Conservation (phyloP, 164 flowering plant genomes). For the grape (Vitis vinifera) region DNA sequence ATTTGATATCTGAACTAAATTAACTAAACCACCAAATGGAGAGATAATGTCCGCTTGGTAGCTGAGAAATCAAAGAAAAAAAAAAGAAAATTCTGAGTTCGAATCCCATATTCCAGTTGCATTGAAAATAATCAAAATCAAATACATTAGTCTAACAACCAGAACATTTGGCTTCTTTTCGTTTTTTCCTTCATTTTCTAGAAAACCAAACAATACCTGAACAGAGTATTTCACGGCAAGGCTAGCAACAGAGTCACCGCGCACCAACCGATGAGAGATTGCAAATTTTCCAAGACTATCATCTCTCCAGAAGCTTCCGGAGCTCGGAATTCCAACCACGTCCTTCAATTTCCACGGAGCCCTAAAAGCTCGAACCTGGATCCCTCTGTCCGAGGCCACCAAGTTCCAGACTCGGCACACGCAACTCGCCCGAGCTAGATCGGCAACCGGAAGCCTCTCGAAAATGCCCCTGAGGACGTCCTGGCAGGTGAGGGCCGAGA, state of each 20-base stretch:
- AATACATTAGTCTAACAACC: no score
- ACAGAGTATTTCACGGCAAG: slow-evolving; percentile 92
- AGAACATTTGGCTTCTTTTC: no score
- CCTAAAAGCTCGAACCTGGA: slow-evolving; percentile 53
- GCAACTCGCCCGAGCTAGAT: slow-evolving; percentile 87
- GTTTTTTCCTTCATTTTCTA: no score
- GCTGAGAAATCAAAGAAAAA: background rate
- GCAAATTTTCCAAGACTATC: slow-evolving; percentile 65
- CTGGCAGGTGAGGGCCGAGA: slow-evolving; percentile 52
- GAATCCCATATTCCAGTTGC: background rate
- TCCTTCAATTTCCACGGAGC: slow-evolving; percentile 75
- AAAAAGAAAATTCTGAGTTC: background rate
- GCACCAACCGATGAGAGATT: slow-evolving; percentile 62
- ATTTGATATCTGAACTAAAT: no score
- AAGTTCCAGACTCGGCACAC: slow-evolving; percentile 71
- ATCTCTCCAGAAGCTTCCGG: slow-evolving; percentile 84
- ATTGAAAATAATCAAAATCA: no score
- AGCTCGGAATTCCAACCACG: slow-evolving; percentile 66
- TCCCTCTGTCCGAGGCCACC: slow-evolving; percentile 65
- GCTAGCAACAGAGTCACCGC: slow-evolving; percentile 75
- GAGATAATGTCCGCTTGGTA: background rate
- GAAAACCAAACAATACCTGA: slow-evolving; percentile 51
- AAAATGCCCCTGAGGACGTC: slow-evolving; percentile 75
- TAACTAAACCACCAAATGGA: no score
- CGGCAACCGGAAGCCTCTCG: slow-evolving; percentile 53